These are phyloP conservation scores for Pseudogymnoascus sp. DNA, from an alignment of 2,329 filamentous ascomycete genomes.

Conservation along the genomic window DNA sequence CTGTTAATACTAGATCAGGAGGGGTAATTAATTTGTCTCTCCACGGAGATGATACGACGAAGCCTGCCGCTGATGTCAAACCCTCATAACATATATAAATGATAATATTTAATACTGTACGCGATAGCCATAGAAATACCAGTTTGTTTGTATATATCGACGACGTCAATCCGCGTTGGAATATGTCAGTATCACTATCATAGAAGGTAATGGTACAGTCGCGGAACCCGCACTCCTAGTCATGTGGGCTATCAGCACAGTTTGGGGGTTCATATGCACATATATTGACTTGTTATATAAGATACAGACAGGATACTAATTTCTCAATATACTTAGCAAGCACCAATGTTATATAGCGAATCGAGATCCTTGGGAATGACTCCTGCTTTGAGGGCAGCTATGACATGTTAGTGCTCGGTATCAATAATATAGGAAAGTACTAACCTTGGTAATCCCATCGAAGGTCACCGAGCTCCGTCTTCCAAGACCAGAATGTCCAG, in stretches of 20 bases:
- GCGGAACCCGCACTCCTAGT: neutral
- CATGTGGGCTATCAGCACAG: no score
- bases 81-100: neutral
- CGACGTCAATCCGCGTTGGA: neutral
- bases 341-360: neutral
- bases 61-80: neutral
- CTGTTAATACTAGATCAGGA: neutral
- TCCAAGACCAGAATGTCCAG: slow-evolving; percentile 58
- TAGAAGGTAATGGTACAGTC: neutral
- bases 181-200: neutral
- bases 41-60: neutral
- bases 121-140: neutral
- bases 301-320: neutral
- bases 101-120: neutral
- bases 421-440: neutral
- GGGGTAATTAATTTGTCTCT: neutral
- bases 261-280: neutral
- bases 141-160: neutral
- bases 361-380: slow-evolving; percentile 21
- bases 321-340: neutral
- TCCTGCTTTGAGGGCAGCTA: slow-evolving; percentile 24
- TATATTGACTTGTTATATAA: neutral
- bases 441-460: slow-evolving; percentile 41
- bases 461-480: slow-evolving; percentile 41
- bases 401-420: neutral